A percentile compares a stretch with the other conserved stretches of the same genome.
phyloP scores from a whole-genome alignment of 2,329 filamentous ascomycete genomes.

The Ophiostoma sp. region DNA sequence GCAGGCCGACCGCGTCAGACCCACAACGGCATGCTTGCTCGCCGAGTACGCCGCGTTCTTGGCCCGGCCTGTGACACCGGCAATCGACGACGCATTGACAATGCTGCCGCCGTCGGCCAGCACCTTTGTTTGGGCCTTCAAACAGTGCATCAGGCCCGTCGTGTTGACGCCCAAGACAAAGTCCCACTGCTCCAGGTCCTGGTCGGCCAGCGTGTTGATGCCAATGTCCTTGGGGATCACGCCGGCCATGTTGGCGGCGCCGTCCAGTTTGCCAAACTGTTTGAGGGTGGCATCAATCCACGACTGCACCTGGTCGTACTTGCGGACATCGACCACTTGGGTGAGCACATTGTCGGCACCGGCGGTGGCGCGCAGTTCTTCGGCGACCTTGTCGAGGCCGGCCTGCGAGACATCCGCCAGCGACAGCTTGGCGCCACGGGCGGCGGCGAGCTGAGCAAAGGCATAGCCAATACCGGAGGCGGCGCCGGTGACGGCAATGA shows the following conservation, averaged over 20 bases:
- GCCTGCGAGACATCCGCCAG: constrained; percentile 47
- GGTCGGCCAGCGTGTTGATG: constrained; percentile 42
- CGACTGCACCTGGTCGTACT: constrained; percentile 45
- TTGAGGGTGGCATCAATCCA: constrained; percentile 52
- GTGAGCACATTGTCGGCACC: background rate
- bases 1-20: constrained; percentile 26
- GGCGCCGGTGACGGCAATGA: constrained; percentile 49
- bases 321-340: constrained; percentile 17
- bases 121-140: constrained; percentile 35
- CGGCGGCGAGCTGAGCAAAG: constrained; percentile 44
- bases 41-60: constrained; percentile 31
- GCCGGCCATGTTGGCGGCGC: constrained; percentile 57
- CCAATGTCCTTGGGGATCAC: constrained; percentile 45
- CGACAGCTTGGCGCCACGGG: constrained; percentile 45
- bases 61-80: constrained; percentile 39
- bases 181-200: constrained; percentile 39
- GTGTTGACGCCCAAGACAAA: constrained; percentile 27
- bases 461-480: constrained; percentile 49
- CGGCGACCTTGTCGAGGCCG: constrained; percentile 34
- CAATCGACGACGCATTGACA: constrained; percentile 45
- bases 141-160: constrained; percentile 28
- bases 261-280: constrained; percentile 53
- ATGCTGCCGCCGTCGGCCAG: constrained; percentile 41
- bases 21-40: constrained; percentile 29
- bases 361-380: background rate